These are phyloP conservation scores for Canariomyces notabilis DNA, from an alignment of 2,329 filamentous ascomycete species.

Conservation along the genomic window DNA sequence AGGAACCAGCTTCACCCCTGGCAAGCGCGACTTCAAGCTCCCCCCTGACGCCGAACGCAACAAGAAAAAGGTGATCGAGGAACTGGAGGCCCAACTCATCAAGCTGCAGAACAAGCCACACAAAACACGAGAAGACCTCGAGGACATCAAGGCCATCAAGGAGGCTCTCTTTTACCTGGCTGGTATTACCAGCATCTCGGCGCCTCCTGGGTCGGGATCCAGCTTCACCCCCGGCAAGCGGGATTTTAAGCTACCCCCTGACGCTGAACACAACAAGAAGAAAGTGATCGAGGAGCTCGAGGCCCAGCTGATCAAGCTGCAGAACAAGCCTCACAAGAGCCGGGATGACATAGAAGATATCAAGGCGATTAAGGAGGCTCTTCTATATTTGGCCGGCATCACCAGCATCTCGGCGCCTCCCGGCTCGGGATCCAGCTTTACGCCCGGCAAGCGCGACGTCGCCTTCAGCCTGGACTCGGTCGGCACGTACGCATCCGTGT, in stretches of 20 bases:
- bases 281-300: conserved; percentile 22
- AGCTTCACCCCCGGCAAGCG: conserved; percentile 26
- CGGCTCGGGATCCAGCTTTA: conserved; percentile 21
- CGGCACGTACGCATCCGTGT: conserved; percentile 45
- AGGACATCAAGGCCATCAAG: conserved; percentile 23
- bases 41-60: conserved; percentile 20
- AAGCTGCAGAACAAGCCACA: conserved; percentile 23
- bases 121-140: conserved; percentile 21
- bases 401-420: conserved; percentile 20
- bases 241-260: no score
- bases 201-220: conserved; percentile 19
- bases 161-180: conserved; percentile 19
- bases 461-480: conserved; percentile 12
- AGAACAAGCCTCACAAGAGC: conserved; percentile 25
- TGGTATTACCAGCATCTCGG: conserved; percentile 19
- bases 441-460: conserved; percentile 22
- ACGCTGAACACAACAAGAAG: no score
- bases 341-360: conserved; percentile 19
- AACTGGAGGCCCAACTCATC: conserved; percentile 18
- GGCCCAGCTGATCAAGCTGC: conserved; percentile 16
- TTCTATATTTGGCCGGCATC: conserved; percentile 21
- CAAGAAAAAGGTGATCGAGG: conserved; percentile 21
- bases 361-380: conserved; percentile 19
- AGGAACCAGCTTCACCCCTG: conserved; percentile 8
- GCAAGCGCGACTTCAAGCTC: conserved; percentile 17